Percentiles rank a stretch among this genome's conserved stretches.
These are phyloP conservation scores for Agaricus sinodeliciosus DNA, from an alignment of 768 basidiomycete genomes.

Conservation along the genomic window DNA sequence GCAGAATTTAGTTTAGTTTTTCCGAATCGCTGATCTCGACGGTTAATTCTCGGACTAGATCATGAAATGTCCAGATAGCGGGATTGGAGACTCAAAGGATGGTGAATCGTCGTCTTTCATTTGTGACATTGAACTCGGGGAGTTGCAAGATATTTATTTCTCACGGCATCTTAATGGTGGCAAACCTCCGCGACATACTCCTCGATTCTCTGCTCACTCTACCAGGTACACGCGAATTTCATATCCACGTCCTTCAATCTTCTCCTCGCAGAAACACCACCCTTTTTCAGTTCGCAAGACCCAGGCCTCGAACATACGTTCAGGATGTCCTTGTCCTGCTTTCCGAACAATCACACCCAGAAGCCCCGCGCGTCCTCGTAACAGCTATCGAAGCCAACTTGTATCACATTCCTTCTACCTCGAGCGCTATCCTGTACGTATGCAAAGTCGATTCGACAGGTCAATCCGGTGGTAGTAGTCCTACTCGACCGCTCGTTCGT, in stretches of 20 bases:
- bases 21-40: no score
- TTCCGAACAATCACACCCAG: slow-evolving; percentile 42
- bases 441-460: slow-evolving; percentile 95
- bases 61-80: no score
- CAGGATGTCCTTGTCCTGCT: slow-evolving; percentile 77
- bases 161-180: slow-evolving; percentile 6
- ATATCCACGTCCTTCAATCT: slow-evolving; percentile 70
- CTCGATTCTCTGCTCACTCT: slow-evolving; percentile 47
- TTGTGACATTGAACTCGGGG: neutral
- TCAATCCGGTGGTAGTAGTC: slow-evolving; percentile 54
- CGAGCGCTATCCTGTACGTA: slow-evolving; percentile 74
- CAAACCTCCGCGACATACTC: slow-evolving; percentile 52
- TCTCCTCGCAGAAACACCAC: slow-evolving; percentile 57
- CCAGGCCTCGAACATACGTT: slow-evolving; percentile 57
- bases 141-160: neutral
- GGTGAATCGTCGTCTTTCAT: no score
- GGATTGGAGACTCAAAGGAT: no score
- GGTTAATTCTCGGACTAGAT: no score
- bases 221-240: slow-evolving; percentile 66
- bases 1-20: no score
- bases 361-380: slow-evolving; percentile 53
- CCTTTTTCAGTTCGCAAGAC: slow-evolving; percentile 71
- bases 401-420: slow-evolving; percentile 67
- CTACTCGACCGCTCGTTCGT: slow-evolving; percentile 63
- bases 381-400: slow-evolving; percentile 74